Evolutionary conservation across 768 basidiomycete species (phyloP).

Genomic region (Suillus lakei): DNA sequence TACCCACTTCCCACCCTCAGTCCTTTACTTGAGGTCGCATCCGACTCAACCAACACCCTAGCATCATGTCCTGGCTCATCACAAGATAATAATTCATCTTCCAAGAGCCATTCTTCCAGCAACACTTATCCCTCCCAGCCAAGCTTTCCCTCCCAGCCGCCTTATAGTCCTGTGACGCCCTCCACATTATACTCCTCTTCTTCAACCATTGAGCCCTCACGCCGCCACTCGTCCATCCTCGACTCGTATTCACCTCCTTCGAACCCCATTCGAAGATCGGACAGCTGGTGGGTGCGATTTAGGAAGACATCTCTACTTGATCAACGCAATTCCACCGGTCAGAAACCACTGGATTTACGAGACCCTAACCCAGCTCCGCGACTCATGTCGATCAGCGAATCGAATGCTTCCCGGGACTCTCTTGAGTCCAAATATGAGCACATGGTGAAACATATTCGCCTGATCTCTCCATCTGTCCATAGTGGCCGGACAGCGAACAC

Average conservation of each 20-base stretch:
- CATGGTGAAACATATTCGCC: conserved; percentile 34
- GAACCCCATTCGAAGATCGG: conserved; percentile 62
- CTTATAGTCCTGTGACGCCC: conserved; percentile 28
- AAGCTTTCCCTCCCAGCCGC: conserved; percentile 17
- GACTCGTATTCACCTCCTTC: conserved; percentile 45
- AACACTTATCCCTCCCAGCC: conserved; percentile 21
- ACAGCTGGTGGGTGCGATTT: conserved; percentile 83
- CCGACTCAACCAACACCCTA: conserved; percentile 26
- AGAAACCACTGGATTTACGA: conserved; percentile 57
- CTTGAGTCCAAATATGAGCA: conserved; percentile 19
- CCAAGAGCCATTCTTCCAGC: conserved; percentile 32
- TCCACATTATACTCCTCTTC: conserved; percentile 33
- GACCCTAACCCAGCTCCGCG: conserved; percentile 82
- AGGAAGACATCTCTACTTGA: conserved; percentile 69
- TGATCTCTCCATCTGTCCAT: conserved; percentile 51
- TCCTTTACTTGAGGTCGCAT: conserved; percentile 39
- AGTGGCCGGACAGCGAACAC: conserved; percentile 70
- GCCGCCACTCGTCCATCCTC: conserved; percentile 47
- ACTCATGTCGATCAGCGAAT: conserved; percentile 62
- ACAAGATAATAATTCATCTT: conserved; percentile 26
- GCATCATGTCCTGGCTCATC: conserved; percentile 29
- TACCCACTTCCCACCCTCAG: conserved; percentile 33
- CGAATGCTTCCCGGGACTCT: conserved; percentile 18
- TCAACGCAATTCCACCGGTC: conserved; percentile 48
- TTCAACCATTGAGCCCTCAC: conserved; percentile 32